Evolutionary conservation across 1,284 basidiomycete genomes (phyloP).

Genomic region (Meripilus lineatus): DNA sequence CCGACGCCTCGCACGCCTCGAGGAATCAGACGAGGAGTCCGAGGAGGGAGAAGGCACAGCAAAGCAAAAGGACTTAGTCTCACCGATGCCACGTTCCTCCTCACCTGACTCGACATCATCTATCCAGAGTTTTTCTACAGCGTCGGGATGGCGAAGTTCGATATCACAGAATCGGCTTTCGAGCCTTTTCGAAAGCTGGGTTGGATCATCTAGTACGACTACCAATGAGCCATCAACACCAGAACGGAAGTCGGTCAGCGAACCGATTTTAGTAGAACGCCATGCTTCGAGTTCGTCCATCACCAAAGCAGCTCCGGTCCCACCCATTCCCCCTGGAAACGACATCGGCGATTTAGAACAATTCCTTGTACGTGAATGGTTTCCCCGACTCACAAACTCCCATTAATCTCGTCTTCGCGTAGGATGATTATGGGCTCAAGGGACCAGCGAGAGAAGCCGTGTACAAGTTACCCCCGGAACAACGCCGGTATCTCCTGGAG

Average conservation of each 20-base stretch:
- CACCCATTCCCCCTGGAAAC: too few relatives aligned
- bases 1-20: constrained; percentile 42
- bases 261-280: constrained; percentile 52
- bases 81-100: constrained; percentile 11
- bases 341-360: constrained; percentile 53
- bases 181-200: constrained; percentile 60
- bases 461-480: constrained; percentile 57
- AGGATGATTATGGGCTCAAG: constrained; percentile 75
- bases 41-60: constrained; percentile 57
- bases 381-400: constrained; percentile 8
- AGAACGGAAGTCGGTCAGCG: constrained; percentile 60
- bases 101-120: constrained; percentile 18
- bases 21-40: constrained; percentile 48
- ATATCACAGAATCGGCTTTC: constrained; percentile 58
- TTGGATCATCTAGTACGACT: constrained; percentile 35
- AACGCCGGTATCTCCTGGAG: constrained; percentile 66
- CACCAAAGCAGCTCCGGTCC: too few relatives aligned
- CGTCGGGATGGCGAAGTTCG: constrained; percentile 41
- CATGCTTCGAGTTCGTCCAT: constrained; percentile 32
- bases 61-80: constrained; percentile 29
- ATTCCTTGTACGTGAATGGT: constrained; percentile 71
- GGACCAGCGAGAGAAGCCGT: constrained; percentile 64
- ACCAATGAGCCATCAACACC: constrained; percentile 15
- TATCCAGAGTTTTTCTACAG: constrained; percentile 18
- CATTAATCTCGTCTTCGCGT: constrained; percentile 8